Evolutionary conservation across 1,284 basidiomycete species (phyloP).

Genomic region (Pseudozyma sp.): DNA sequence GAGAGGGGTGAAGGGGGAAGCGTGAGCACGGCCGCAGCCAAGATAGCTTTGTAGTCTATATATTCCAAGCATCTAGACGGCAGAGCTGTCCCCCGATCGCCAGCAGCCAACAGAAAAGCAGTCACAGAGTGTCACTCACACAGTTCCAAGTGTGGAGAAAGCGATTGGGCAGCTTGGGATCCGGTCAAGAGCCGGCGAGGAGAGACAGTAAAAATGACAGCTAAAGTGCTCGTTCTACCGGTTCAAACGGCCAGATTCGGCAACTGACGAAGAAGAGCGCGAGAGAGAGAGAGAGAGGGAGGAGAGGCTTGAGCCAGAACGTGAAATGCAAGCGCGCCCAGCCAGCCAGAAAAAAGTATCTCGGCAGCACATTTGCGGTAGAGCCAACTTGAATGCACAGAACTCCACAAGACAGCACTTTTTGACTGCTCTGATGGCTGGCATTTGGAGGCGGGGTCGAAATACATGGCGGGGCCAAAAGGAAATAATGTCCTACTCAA

Average conservation of each 20-base stretch:
- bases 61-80: too few species aligned
- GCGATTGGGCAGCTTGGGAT: not conserved
- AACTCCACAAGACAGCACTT: slow-evolving; percentile 16
- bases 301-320: not conserved
- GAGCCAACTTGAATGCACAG: slow-evolving; percentile 12
- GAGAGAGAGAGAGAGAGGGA: not conserved
- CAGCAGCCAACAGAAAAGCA: too few species aligned
- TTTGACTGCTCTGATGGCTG: slow-evolving; percentile 20
- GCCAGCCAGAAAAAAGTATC: not conserved
- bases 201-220: not conserved
- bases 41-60: too few species aligned
- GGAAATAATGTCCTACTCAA: slow-evolving; percentile 35
- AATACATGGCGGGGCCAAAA: slow-evolving; percentile 22
- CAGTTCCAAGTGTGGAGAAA: not conserved
- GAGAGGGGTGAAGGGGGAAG: not conserved
- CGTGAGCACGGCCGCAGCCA: too few species aligned
- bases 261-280: slow-evolving; percentile 7
- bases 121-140: too few species aligned
- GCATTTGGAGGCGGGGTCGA: too few species aligned
- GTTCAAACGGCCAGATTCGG: slow-evolving; percentile 21
- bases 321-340: slow-evolving; percentile 14
- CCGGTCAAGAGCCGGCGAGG: slow-evolving; percentile 3
- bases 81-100: too few species aligned
- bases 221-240: slow-evolving; percentile 12
- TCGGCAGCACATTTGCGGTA: slow-evolving; percentile 13